Conservation (phyloP, 495 filamentous ascomycete genomes). For the Trichocladium uniseriatum region DNA sequence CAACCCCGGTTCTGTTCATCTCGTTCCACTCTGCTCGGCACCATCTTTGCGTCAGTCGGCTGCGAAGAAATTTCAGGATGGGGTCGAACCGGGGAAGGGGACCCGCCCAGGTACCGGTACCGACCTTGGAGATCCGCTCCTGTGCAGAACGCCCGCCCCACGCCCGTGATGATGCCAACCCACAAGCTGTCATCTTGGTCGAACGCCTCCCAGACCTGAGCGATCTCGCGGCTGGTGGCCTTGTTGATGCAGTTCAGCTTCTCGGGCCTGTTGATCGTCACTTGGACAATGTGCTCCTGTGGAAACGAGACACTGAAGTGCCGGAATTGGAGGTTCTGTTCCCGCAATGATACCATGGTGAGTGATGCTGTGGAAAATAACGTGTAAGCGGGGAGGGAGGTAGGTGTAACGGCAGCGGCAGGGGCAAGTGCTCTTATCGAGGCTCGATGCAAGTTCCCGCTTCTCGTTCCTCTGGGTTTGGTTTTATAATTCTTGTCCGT, state of each 20-base stretch:
- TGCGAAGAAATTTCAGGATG: too few species aligned
- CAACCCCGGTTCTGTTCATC: slow-evolving; percentile 14
- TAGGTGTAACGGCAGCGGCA: background rate
- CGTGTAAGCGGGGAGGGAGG: background rate
- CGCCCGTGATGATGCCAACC: slow-evolving; percentile 44
- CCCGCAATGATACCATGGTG: slow-evolving; percentile 5
- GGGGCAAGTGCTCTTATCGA: too few species aligned
- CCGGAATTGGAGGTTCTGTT: background rate
- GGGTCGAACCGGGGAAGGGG: too few species aligned
- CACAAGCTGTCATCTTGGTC: slow-evolving; percentile 38
- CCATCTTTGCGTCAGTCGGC: background rate
- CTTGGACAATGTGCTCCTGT: slow-evolving; percentile 19
- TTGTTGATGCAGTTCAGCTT: slow-evolving; percentile 42
- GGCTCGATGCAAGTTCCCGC: too few species aligned
- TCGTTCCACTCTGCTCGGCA: slow-evolving; percentile 10
- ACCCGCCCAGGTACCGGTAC: background rate
- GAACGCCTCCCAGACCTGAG: slow-evolving; percentile 38
- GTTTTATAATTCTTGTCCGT: too few species aligned
- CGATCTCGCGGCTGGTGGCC: slow-evolving; percentile 35
- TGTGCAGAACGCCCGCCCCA: slow-evolving; percentile 47
- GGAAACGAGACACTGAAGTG: slow-evolving; percentile 16
- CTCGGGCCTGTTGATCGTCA: slow-evolving; percentile 38
- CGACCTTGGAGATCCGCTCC: slow-evolving; percentile 47
- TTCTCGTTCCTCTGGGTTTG: too few species aligned
- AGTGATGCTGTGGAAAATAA: too few species aligned